These are phyloP conservation scores for Seiridium unicorne DNA, from an alignment of 2,329 filamentous ascomycete species.

Conservation along the genomic window DNA sequence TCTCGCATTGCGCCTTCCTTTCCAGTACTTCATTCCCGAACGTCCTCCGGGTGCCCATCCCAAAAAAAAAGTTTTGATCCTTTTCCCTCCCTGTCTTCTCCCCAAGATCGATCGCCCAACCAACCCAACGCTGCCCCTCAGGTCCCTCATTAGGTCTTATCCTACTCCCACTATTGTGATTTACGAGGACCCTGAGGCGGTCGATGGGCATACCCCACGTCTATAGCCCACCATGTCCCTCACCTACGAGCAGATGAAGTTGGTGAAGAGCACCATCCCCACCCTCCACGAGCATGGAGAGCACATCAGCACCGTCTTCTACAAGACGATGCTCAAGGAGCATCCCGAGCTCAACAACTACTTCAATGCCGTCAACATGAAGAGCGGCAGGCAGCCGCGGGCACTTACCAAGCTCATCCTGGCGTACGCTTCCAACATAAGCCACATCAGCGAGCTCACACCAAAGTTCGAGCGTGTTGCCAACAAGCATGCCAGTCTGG, in stretches of 20 bases:
- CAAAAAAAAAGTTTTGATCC: too few relatives aligned
- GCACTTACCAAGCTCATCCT: slow-evolving; percentile 65
- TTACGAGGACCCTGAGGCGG: too few relatives aligned
- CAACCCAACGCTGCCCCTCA: too few relatives aligned
- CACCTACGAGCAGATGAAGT: slow-evolving; percentile 54
- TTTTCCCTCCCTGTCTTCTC: too few relatives aligned
- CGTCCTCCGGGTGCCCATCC: too few relatives aligned
- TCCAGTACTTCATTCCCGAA: too few relatives aligned
- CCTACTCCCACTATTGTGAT: too few relatives aligned
- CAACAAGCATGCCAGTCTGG: slow-evolving; percentile 72
- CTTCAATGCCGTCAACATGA: slow-evolving; percentile 69
- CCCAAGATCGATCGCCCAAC: too few relatives aligned
- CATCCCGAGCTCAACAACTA: slow-evolving; percentile 66
- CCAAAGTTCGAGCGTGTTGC: slow-evolving; percentile 57
- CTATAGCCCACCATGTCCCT: slow-evolving; percentile 28
- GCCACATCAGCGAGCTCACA: slow-evolving; percentile 55
- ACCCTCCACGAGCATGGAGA: slow-evolving; percentile 66
- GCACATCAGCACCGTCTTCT: slow-evolving; percentile 70
- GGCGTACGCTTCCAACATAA: slow-evolving; percentile 70
- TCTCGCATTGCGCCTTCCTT: too few relatives aligned
- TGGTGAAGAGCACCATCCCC: slow-evolving; percentile 71
- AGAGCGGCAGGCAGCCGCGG: slow-evolving; percentile 58
- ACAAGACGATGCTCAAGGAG: slow-evolving; percentile 63
- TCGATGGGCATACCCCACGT: neutral
- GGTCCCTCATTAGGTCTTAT: too few relatives aligned